Base-by-base conservation (phyloP, 148 eudicot species). In the Linanthus parryae region DNA sequence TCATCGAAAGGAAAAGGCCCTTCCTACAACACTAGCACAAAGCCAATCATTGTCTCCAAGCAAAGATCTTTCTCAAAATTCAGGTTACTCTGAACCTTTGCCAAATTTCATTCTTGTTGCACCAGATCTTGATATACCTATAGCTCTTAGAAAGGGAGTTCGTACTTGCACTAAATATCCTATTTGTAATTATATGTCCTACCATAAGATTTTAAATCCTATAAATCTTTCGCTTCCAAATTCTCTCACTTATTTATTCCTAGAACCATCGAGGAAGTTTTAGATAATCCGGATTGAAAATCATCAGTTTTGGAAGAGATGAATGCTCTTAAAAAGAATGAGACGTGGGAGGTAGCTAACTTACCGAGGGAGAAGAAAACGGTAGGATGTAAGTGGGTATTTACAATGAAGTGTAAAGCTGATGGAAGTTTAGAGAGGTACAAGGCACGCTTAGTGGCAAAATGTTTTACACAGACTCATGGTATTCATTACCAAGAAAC, bases 361-460 rank as follows among this genome's bases (percentile, higher is more conserved):
- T 16, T 33, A 14, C 56, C 56, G 1, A 33, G 4, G 1, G 41
- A 35, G 27, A 52, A 52, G 22, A 52, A 35, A 12, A 21, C n/a
- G 2, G 27, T 34, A 1, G 56, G 56, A 28, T 52, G 56, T 14
- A 34, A 52, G 22, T 52, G 56, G 56, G 42, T 52, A 12, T 33
- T 52, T 30, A 20, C 30, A 18, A 25, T 37, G 29, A 53, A 53
- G 18, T 51, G 24, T 14, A 51, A 18, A 7, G 40, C 23, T 15
- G 39, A 30, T 51, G 40, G 55, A 2, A 18, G 26, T 9, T n/a
- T 51, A 3, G 24, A 51, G 15, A 51, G 55, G 21, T 51, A 31
- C 9, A 51, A 51, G 26, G 24, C 2, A 5, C 31, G 38, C 7
- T 24, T 33, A 3, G 41, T 7, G 1, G 39, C 55, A 13, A 53